These are phyloP conservation scores for Ophiostoma populinum DNA, from an alignment of 2,329 filamentous ascomycete species.

Conservation along the genomic window DNA sequence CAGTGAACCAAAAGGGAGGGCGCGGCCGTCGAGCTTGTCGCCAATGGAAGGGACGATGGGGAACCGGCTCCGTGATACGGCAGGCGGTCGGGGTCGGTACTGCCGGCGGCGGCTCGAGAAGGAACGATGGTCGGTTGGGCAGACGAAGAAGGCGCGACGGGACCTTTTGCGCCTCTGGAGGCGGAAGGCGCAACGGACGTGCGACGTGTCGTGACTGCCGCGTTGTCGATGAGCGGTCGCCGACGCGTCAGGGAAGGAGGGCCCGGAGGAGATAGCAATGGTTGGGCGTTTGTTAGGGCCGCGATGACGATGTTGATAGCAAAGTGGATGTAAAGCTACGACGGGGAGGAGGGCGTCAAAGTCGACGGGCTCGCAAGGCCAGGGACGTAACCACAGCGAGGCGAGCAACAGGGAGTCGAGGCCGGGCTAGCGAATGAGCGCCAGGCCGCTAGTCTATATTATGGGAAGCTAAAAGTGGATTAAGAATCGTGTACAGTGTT, in stretches of 20 bases:
- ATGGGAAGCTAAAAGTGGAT: no score
- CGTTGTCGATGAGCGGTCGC: background rate
- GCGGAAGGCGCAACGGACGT: slow-evolving; percentile 4
- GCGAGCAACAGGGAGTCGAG: no score
- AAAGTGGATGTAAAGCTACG: slow-evolving; percentile 3
- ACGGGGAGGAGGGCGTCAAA: slow-evolving; percentile 1
- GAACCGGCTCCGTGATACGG: background rate
- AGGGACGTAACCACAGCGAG: no score
- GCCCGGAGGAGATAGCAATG: background rate
- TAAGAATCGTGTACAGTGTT: no score
- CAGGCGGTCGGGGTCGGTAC: background rate
- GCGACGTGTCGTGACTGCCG: background rate
- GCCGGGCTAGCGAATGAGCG: no score
- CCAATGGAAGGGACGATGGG: slow-evolving; percentile 2
- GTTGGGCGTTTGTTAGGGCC: background rate
- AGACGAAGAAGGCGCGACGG: no score
- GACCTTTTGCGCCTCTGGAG: no score
- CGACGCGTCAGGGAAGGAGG: background rate
- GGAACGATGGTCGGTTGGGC: background rate
- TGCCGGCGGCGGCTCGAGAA: background rate
- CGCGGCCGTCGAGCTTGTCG: background rate
- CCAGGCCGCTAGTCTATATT: no score
- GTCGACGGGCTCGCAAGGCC: no score
- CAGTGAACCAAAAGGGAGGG: background rate
- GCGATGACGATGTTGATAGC: slow-evolving; percentile 1